phyloP scores from a whole-genome alignment of 169 alveolate species.

The Eimeria brunetti region DNA sequence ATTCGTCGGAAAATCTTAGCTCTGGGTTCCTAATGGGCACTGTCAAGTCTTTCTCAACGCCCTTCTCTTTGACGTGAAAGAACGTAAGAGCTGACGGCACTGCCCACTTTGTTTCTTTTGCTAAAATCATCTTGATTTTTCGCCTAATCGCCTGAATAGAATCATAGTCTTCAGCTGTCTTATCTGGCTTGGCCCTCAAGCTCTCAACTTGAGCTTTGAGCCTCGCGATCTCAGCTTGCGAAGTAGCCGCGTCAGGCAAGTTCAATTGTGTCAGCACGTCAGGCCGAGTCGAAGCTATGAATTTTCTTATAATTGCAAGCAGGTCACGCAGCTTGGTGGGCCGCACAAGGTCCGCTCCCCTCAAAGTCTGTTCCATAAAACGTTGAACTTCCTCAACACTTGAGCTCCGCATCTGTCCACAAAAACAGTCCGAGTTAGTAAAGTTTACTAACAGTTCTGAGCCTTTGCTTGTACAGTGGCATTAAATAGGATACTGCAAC shows the following conservation, averaged over 20 bases:
- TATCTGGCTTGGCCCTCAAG: constrained; percentile 40
- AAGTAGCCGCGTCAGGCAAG: constrained; percentile 59
- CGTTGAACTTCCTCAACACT: constrained; percentile 45
- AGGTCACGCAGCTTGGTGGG: constrained; percentile 53
- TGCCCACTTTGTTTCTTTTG: constrained; percentile 67
- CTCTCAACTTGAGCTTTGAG: constrained; percentile 53
- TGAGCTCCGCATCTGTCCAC: constrained; percentile 56
- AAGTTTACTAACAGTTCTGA: neutral
- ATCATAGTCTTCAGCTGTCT: constrained; percentile 61
- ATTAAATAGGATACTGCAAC: neutral
- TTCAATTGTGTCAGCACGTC: constrained; percentile 51
- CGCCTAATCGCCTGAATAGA: constrained; percentile 11
- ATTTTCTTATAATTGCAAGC: constrained; percentile 45
- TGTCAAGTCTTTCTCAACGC: constrained; percentile 39
- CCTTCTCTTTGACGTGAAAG: constrained; percentile 28
- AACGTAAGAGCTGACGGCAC: constrained; percentile 29
- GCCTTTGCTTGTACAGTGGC: neutral
- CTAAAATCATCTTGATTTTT: constrained; percentile 19
- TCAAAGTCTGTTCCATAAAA: constrained; percentile 18
- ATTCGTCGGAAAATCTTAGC: constrained; percentile 39
- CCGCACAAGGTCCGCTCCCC: constrained; percentile 64
- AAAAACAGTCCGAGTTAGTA: neutral
- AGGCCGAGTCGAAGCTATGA: constrained; percentile 23
- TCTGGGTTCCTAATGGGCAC: constrained; percentile 15
- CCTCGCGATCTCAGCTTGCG: constrained; percentile 44